phyloP scores from a whole-genome alignment of 192 early-diverging fungal genomes.

The Rhizoclosmatium sp. region DNA sequence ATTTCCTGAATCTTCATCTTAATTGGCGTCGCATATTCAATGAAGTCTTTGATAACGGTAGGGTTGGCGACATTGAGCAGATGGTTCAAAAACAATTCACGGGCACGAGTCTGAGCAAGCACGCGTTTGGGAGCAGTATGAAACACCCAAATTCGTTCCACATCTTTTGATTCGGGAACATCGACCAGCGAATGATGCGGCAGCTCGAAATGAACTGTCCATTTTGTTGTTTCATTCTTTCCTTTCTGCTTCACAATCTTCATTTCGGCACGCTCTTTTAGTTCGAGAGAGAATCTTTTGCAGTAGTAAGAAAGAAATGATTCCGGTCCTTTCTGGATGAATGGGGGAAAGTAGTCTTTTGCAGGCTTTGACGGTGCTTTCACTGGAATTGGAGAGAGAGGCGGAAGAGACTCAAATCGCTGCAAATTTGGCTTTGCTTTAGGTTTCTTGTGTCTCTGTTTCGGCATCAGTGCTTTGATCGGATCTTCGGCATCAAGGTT shows the following conservation, averaged over 20 bases:
- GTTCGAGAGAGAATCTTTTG: not conserved
- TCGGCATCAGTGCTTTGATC: no score
- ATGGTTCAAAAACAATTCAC: conserved; percentile 35
- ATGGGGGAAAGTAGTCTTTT: not conserved
- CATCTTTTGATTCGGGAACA: conserved; percentile 2
- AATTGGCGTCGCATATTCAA: conserved; percentile 31
- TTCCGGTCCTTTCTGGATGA: not conserved
- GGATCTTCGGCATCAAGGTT: no score
- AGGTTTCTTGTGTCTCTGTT: no score
- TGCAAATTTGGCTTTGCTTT: no score
- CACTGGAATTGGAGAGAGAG: not conserved
- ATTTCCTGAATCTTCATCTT: conserved; percentile 41
- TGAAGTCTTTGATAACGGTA: conserved; percentile 41
- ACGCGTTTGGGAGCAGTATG: not conserved
- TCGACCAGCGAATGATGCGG: conserved; percentile 26
- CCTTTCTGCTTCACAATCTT: not conserved
- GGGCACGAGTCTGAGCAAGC: conserved; percentile 23
- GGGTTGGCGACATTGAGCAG: conserved; percentile 36
- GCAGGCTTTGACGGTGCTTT: not conserved
- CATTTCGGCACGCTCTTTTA: not conserved
- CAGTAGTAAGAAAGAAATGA: not conserved
- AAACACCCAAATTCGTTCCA: conserved; percentile 17
- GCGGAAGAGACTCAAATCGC: not conserved
- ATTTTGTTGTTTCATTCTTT: not conserved
- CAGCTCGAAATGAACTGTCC: not conserved